These are phyloP conservation scores for Suillus subluteus DNA, from an alignment of 768 basidiomycete genomes.

Conservation along the genomic window DNA sequence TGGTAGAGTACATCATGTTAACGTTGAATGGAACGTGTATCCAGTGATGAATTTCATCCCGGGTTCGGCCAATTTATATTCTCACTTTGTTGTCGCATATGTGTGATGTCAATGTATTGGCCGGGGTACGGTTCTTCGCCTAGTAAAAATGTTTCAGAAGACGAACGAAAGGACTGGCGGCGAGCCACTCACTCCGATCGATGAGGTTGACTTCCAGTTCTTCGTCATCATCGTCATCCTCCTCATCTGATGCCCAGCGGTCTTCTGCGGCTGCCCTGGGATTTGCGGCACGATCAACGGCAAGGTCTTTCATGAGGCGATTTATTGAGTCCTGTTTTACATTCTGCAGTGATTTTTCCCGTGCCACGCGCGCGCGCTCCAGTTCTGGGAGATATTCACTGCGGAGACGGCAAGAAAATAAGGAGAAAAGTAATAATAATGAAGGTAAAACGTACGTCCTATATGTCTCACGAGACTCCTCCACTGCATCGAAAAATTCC, in stretches of 20 bases:
- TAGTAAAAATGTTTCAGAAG: constrained; percentile 32
- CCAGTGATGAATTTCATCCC: constrained; percentile 36
- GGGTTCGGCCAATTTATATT: constrained; percentile 76
- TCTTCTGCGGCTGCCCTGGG: constrained; percentile 59
- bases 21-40: neutral
- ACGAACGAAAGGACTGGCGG: constrained; percentile 9
- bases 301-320: constrained; percentile 78
- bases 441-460: constrained; percentile 61
- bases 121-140: constrained; percentile 74
- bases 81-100: constrained; percentile 57
- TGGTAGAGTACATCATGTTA: neutral
- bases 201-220: constrained; percentile 59
- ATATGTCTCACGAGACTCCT: constrained; percentile 86
- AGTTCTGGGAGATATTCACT: constrained; percentile 95
- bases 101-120: constrained; percentile 76
- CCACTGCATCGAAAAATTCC: constrained; percentile 91
- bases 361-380: constrained; percentile 63
- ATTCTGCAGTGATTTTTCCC: constrained; percentile 65
- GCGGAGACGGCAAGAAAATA: constrained; percentile 12
- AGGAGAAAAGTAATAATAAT: neutral
- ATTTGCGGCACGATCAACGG: constrained; percentile 69
- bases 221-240: constrained; percentile 59
- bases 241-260: constrained; percentile 63
- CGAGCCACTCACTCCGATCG: constrained; percentile 63
- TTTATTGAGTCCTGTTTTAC: constrained; percentile 78